Conservation (phyloP, 2,329 filamentous ascomycete genomes). For the Sarocladiaceae sp. region DNA sequence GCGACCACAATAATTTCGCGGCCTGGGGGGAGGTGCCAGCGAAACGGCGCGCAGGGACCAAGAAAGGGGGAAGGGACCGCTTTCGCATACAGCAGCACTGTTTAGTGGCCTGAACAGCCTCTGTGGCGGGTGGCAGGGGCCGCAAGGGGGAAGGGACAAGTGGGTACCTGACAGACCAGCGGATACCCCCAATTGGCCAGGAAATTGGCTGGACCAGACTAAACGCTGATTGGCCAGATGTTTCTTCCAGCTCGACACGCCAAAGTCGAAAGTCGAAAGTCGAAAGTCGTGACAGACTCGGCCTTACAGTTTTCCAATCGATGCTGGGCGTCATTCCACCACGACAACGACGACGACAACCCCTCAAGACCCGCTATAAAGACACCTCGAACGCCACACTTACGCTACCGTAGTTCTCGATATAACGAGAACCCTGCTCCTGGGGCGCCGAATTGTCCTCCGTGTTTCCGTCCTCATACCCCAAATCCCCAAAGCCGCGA, state of each 20-base stretch:
- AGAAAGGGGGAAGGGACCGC: constrained; percentile 38
- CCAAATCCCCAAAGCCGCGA: background rate
- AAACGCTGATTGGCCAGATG: constrained; percentile 10
- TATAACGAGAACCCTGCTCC: too few species aligned
- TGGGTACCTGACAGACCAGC: constrained; percentile 1
- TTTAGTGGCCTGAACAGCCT: constrained; percentile 23
- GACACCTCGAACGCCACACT: too few species aligned
- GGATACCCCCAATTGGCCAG: constrained; percentile 11
- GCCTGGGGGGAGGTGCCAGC: constrained; percentile 22
- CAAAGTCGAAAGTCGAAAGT: constrained; percentile 5
- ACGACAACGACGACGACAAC: constrained; percentile 6
- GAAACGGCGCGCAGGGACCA: constrained; percentile 28
- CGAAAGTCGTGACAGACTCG: background rate
- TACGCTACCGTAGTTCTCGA: too few species aligned
- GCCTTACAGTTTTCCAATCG: background rate
- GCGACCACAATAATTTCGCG: constrained; percentile 42
- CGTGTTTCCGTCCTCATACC: background rate
- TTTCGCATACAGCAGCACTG: constrained; percentile 13
- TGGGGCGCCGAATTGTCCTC: too few species aligned
- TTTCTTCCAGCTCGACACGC: constrained; percentile 2
- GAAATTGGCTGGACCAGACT: background rate
- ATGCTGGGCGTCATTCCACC: constrained; percentile 11
- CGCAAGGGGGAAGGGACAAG: background rate
- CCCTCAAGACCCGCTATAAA: constrained; percentile 7
- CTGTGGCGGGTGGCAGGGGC: constrained; percentile 17